These are phyloP conservation scores for Lachnellula willkommii DNA, from an alignment of 2,329 filamentous ascomycete genomes.

Conservation along the genomic window DNA sequence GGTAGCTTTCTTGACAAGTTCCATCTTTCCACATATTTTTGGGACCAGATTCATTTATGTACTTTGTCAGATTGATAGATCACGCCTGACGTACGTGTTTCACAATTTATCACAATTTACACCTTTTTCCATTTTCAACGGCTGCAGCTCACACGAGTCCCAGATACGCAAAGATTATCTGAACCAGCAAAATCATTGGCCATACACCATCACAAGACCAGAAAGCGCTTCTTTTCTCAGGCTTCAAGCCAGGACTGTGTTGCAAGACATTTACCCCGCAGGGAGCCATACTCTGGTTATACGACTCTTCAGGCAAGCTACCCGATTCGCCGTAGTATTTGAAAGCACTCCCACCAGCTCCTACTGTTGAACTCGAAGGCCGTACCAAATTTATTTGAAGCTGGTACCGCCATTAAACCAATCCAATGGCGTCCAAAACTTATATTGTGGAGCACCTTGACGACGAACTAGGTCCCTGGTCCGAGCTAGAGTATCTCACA, in stretches of 20 bases:
- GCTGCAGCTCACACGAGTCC: not conserved
- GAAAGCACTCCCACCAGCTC: not conserved
- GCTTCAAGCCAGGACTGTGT: not conserved
- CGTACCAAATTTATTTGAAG: not conserved
- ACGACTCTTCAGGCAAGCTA: conserved; percentile 2
- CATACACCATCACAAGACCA: conserved; percentile 11
- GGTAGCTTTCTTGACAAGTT: too few species aligned
- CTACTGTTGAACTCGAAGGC: not conserved
- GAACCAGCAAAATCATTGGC: conserved; percentile 8
- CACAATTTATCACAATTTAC: not conserved
- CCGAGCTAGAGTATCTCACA: conserved; percentile 81
- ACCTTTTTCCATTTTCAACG: not conserved
- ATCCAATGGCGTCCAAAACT: conserved; percentile 52
- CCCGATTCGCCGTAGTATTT: conserved; percentile 19
- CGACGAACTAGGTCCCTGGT: conserved; percentile 90
- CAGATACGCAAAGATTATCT: conserved; percentile 1
- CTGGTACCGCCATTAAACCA: conserved; percentile 1
- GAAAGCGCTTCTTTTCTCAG: not conserved
- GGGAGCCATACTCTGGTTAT: conserved; percentile 8
- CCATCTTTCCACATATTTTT: too few species aligned
- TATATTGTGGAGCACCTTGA: conserved; percentile 98
- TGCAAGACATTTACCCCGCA: conserved; percentile 20
- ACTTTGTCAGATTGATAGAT: not conserved
- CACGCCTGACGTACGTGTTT: not conserved
- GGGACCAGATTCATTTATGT: not conserved